These are phyloP conservation scores for Diaporthe ilicicola DNA, from an alignment of 2,329 filamentous ascomycete species.

Conservation along the genomic window DNA sequence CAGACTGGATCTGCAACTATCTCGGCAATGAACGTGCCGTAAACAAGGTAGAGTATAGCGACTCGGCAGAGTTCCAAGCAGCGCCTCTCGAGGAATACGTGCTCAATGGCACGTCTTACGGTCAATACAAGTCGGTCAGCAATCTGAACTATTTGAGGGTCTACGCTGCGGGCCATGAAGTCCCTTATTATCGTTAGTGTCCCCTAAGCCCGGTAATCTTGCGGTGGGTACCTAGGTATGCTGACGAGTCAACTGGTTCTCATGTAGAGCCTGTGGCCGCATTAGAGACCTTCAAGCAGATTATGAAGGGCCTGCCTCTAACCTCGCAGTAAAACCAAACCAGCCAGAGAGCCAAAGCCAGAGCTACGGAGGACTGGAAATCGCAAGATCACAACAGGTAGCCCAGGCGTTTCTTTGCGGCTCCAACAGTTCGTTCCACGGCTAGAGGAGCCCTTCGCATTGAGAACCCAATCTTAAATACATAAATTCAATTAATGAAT, in stretches of 20 bases:
- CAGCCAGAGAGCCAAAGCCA: not conserved
- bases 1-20: constrained; percentile 30
- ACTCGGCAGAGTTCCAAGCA: constrained; percentile 9
- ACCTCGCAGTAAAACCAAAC: not conserved
- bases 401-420: not conserved
- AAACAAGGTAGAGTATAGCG: constrained; percentile 1
- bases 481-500: too few relatives aligned
- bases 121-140: constrained; percentile 17
- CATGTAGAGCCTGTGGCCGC: constrained; percentile 25
- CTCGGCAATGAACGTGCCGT: constrained; percentile 15
- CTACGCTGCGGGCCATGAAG: constrained; percentile 26
- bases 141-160: constrained; percentile 26
- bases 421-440: too few relatives aligned
- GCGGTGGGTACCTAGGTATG: not conserved
- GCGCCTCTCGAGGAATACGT: constrained; percentile 8
- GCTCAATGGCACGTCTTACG: constrained; percentile 24
- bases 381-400: not conserved
- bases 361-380: not conserved
- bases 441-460: not conserved
- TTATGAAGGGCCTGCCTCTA: constrained; percentile 28
- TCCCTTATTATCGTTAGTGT: constrained; percentile 27
- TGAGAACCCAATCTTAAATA: not conserved
- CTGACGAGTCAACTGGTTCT: not conserved
- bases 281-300: constrained; percentile 30
- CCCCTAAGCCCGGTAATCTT: too few relatives aligned